phyloP scores from a whole-genome alignment of 805 yeast genomes.

The Lachancea dasiensis region DNA sequence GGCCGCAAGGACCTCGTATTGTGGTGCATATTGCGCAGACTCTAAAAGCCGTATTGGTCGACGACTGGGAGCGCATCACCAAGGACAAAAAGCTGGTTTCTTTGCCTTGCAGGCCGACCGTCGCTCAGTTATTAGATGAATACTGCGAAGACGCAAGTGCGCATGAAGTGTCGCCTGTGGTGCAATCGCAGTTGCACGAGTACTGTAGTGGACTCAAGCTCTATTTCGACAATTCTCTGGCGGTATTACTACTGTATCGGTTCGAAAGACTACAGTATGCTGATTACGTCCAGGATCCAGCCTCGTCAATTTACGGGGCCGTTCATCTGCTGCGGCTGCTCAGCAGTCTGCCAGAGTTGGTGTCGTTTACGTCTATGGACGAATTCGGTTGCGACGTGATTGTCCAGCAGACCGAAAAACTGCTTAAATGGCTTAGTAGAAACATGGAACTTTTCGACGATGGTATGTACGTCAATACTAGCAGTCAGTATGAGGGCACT shows the following conservation, averaged over 20 bases:
- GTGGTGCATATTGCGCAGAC: slow-evolving; percentile 54
- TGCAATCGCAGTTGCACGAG: slow-evolving; percentile 54
- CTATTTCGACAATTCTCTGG: slow-evolving; percentile 67
- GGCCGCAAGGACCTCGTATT: slow-evolving; percentile 34
- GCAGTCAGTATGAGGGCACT: slow-evolving; percentile 33
- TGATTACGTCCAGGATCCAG: slow-evolving; percentile 13
- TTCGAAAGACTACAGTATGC: slow-evolving; percentile 29
- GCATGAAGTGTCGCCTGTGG: slow-evolving; percentile 31
- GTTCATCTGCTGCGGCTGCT: slow-evolving; percentile 77
- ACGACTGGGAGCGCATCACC: slow-evolving; percentile 91
- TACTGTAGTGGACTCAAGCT: slow-evolving; percentile 61
- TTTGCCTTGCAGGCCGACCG: slow-evolving; percentile 55
- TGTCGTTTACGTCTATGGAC: slow-evolving; percentile 77
- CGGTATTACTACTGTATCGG: slow-evolving; percentile 26
- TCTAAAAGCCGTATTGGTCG: slow-evolving; percentile 67
- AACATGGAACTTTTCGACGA: slow-evolving; percentile 12
- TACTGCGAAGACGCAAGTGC: slow-evolving; percentile 37
- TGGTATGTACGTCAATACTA: slow-evolving; percentile 25
- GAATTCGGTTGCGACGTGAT: slow-evolving; percentile 43
- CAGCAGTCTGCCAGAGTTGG: slow-evolving; percentile 75
- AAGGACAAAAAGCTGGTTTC: slow-evolving; percentile 65
- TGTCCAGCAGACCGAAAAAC: slow-evolving; percentile 24
- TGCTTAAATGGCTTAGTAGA: slow-evolving; percentile 26
- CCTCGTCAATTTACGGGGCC: slow-evolving; percentile 56
- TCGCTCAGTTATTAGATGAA: slow-evolving; percentile 47